These are phyloP conservation scores for Nectriaceae sp. DNA, from an alignment of 2,329 filamentous ascomycete genomes.

Conservation along the genomic window DNA sequence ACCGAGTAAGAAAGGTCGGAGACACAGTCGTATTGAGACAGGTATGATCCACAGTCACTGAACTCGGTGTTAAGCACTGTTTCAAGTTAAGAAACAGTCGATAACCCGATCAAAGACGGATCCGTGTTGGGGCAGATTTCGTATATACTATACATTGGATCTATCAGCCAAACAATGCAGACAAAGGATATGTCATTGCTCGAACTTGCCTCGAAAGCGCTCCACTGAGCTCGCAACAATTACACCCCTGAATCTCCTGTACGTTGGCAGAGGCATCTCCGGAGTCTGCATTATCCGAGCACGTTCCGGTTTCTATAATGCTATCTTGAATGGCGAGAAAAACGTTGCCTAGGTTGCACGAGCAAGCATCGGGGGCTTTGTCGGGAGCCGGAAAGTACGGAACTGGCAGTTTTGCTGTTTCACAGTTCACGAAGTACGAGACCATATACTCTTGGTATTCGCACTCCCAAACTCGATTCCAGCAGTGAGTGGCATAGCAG, in stretches of 20 bases:
- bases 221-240: conserved; percentile 37
- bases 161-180: neutral
- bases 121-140: conserved; percentile 36
- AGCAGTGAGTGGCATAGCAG: conserved; percentile 39
- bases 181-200: neutral
- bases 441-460: conserved; percentile 40
- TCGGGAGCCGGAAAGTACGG: conserved; percentile 41
- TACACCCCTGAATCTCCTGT: conserved; percentile 30
- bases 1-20: conserved; percentile 22
- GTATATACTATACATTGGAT: conserved; percentile 20
- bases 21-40: conserved; percentile 25
- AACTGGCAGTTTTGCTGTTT: conserved; percentile 30
- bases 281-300: conserved; percentile 22
- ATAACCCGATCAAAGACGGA: conserved; percentile 21
- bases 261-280: conserved; percentile 19
- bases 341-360: conserved; percentile 38
- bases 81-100: conserved; percentile 15
- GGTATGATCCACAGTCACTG: conserved; percentile 14
- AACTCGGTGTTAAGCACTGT: conserved; percentile 15
- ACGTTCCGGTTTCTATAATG: conserved; percentile 14
- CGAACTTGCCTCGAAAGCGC: conserved; percentile 35
- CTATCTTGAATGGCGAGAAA: conserved; percentile 19
- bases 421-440: conserved; percentile 35
- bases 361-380: conserved; percentile 36
- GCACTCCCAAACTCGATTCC: conserved; percentile 42